These are phyloP conservation scores for Corynespora cassiicola DNA, from an alignment of 2,329 filamentous ascomycete species.

Conservation along the genomic window DNA sequence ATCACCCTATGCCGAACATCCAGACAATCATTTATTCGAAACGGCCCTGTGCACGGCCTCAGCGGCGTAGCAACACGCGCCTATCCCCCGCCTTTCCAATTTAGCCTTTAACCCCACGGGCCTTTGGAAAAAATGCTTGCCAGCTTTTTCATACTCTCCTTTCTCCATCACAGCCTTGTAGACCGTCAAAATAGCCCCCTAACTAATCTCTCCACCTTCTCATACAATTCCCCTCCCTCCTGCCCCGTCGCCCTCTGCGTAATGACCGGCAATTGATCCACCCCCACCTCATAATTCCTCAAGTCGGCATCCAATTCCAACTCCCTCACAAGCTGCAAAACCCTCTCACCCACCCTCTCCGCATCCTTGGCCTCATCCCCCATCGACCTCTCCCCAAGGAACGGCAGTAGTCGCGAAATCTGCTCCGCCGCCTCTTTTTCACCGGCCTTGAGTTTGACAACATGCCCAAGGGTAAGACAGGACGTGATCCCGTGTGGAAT, in stretches of 20 bases:
- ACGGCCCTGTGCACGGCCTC: no score
- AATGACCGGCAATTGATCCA: constrained; percentile 51
- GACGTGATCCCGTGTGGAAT: constrained; percentile 65
- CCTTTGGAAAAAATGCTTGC: no score
- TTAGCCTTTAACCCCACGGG: no score
- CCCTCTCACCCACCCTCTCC: constrained; percentile 51
- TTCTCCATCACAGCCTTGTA: no score
- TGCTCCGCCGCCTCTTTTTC: constrained; percentile 53
- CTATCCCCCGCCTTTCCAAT: no score
- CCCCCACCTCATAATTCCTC: constrained; percentile 52
- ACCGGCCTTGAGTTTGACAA: constrained; percentile 60
- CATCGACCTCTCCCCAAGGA: constrained; percentile 46
- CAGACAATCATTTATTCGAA: no score
- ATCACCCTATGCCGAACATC: no score
- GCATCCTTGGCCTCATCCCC: constrained; percentile 54
- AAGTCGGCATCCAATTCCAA: constrained; percentile 55
- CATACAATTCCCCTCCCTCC: constrained; percentile 51
- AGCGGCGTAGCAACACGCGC: no score
- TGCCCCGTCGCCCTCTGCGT: constrained; percentile 51
- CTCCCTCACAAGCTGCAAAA: constrained; percentile 51
- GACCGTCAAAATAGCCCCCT: constrained; percentile 49
- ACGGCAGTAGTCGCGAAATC: constrained; percentile 53
- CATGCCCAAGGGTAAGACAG: constrained; percentile 61
- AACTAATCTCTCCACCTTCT: constrained; percentile 52
- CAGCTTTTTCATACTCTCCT: no score